Base-by-base conservation (phyloP, 345 rosid species). In the Rhodomyrtus tomentosa region DNA sequence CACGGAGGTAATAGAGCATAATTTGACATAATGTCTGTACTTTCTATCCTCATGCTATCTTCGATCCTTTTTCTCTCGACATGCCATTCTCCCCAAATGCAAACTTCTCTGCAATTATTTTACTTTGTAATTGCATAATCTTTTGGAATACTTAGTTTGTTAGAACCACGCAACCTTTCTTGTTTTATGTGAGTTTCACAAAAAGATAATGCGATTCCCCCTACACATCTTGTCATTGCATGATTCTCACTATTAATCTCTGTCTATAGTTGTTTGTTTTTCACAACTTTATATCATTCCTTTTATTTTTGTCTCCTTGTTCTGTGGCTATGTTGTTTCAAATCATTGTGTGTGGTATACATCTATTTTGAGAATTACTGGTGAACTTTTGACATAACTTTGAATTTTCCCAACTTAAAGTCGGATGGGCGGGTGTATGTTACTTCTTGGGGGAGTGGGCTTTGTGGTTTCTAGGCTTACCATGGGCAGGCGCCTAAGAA, bases 1-100 rank as follows among this genome's bases (percentile, higher is more conserved):
- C 99, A 1, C 54, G 89, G 89, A 93, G 93, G 99, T 97, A 86
- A 68, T 45, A 81, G 52, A 76, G 73, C 84, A 82, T 32, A 48
- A 29, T 38, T 51, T 73, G 50, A 16, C 10, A 7, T 58, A 24
- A 59, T 54, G 15, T 53, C 87, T 7, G 58, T 48, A 72, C 29
- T 84, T 73, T 21, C 32, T 68, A 68, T 68, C 45, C 45, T 18
- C 18, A 68, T 32, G 45, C 25, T 68, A 20, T 36, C 45, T 68
- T 24, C 45, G 2, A 68, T 24, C 45, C 9, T 45, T 68, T 68
- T 68, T 45, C 79, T 36, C 79, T 68, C 21, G 9, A 68, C 25
- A 36, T 68, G 79, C 25, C 32, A 36, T 20, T 68, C 45, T 68
- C 25, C 36, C 9, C 45, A 7, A 24, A 36, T 2, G 7, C 25